Evolutionary conservation across 2,329 filamentous ascomycete genomes (phyloP).

Genomic region (Cercospora berteroae): DNA sequence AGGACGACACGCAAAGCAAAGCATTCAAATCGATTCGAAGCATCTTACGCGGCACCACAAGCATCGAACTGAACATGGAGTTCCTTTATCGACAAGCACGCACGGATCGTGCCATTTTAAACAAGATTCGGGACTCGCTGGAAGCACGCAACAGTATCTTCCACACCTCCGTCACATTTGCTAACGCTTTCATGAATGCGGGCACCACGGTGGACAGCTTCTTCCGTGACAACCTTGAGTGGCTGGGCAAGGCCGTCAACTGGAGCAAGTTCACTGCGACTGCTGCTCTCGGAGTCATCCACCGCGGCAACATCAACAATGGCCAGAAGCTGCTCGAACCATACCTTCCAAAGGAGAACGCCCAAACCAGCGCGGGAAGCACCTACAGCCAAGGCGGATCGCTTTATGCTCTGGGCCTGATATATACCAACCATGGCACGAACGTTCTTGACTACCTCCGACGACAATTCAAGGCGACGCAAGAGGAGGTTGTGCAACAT

Average conservation of each 20-base stretch:
- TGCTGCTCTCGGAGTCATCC: conserved; percentile 91
- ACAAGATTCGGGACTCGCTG: conserved; percentile 93
- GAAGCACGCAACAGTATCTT: conserved; percentile 98
- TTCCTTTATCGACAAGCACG: conserved; percentile 92
- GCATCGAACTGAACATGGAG: conserved; percentile 90
- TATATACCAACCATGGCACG: conserved; percentile 95
- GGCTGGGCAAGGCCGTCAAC: conserved; percentile 97
- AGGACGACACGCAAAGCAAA: conserved; percentile 52
- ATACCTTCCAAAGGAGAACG: conserved; percentile 78
- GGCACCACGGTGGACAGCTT: conserved; percentile 98
- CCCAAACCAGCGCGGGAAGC: conserved; percentile 70
- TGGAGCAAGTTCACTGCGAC: conserved; percentile 99
- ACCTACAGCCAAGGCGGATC: conserved; percentile 96
- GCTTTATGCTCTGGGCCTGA: conserved; percentile 89
- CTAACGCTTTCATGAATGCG: conserved; percentile 98
- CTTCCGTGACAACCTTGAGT: conserved; percentile 96
- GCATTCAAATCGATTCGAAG: conserved; percentile 58
- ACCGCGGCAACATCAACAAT: conserved; percentile 90
- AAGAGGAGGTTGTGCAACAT: conserved; percentile 93
- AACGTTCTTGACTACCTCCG: conserved; percentile 80
- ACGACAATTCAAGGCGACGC: conserved; percentile 69
- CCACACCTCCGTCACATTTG: conserved; percentile 94
- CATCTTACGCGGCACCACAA: conserved; percentile 83
- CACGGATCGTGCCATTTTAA: conserved; percentile 85
- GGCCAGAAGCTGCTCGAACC: conserved; percentile 91